Base-by-base conservation (phyloP, 306 rosid species). In the Cucurbita pepo region DNA sequence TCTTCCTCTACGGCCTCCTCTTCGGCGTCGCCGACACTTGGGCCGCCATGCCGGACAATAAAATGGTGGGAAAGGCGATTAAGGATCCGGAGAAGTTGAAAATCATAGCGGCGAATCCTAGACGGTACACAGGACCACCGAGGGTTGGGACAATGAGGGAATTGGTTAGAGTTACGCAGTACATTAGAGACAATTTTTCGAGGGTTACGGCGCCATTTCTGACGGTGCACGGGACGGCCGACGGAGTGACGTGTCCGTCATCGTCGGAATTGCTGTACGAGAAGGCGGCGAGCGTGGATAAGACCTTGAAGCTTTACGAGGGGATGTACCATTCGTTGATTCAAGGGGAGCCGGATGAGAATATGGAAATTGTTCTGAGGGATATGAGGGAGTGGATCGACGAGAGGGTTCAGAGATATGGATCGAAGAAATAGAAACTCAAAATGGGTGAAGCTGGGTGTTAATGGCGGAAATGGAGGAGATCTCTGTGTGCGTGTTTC, bases 61-160 rank as follows among this genome's bases (percentile, higher is more conserved):
- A 87, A 69, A 93, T 93, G 94, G 96, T 93, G 0, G 98, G 97
- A 8, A 93, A 93, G 57, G 89, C 98, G 22, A 90, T 93, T 4
- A 85, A 86, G 82, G 98, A 93, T 56, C 90, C 90, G 1, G 82
- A 75, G 80, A 93, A 90, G 81, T 61, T 93, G 80, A 90, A 85
- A 82, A 77, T 90, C 67, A 90, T 93, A 61, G 97, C 97, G 0
- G 85, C 97, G 0, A 93, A 93, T 8, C 98, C 98, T 1, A 80
- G 97, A 72, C 78, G 97, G 76, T 93, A 90, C 82, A 90, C 94
- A 1, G 97, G 98, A 4, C 82, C 83, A 6, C 98, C 98, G 0
- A 75, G 98, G 48, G 98, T 93, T n/a, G 98, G 98, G 19, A 93
- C 98, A 9, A 93, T 93, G 98, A 78, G 97, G 78, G 98, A 93